Conservation (phyloP, 164 flowering plant species). For the Umbilicus rupestris region DNA sequence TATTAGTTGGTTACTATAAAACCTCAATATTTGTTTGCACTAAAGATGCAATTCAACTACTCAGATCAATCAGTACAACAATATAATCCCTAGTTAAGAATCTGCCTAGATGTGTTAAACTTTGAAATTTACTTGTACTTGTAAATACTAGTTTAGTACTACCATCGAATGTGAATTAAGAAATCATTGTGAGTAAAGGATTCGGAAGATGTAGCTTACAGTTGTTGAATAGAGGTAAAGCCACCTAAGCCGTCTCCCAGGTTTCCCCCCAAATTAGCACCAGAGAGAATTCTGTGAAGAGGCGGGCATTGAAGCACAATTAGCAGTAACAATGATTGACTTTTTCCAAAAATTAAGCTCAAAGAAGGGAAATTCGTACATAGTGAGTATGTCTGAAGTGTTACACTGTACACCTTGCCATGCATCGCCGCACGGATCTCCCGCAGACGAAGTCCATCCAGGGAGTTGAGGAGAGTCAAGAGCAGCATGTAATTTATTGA, state of each 20-base stretch:
- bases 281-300: slow-evolving; percentile 53
- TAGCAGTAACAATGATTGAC: neutral
- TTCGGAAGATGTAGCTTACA: slow-evolving; percentile 39
- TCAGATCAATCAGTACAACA: neutral
- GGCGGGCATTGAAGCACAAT: slow-evolving; percentile 4
- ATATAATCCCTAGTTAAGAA: too few species aligned
- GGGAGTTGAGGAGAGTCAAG: slow-evolving; percentile 55
- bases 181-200: neutral
- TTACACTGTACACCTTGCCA: slow-evolving; percentile 82
- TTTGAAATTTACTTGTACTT: too few species aligned
- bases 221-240: slow-evolving; percentile 54
- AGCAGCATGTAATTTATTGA: slow-evolving; percentile 44
- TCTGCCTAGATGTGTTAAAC: too few species aligned
- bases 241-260: slow-evolving; percentile 49
- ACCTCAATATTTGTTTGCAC: neutral
- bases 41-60: neutral
- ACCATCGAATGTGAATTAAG: neutral
- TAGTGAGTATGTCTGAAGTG: slow-evolving; percentile 38
- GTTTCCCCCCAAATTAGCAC: slow-evolving; percentile 70
- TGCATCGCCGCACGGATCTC: slow-evolving; percentile 71
- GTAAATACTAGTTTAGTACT: too few species aligned
- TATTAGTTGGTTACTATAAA: neutral
- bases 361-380: slow-evolving; percentile 33
- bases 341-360: neutral
- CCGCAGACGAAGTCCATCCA: slow-evolving; percentile 62